Evolutionary conservation across 495 filamentous ascomycete genomes (phyloP).

Genomic region (Clavariopsis aquatica): DNA sequence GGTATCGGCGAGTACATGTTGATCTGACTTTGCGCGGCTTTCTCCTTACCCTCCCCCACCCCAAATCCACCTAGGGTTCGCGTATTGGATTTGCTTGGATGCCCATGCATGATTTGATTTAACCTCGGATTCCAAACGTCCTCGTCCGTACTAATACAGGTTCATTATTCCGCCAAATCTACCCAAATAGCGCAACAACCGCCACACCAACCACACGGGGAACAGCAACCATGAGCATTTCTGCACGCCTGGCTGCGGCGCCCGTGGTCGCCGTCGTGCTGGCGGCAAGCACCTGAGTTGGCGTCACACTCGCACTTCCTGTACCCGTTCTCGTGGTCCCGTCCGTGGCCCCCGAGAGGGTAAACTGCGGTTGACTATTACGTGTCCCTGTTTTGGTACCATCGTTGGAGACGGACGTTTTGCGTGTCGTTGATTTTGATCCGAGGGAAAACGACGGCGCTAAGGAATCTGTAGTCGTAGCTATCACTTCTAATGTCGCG

Average conservation of each 20-base stretch:
- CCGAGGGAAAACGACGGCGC: neutral
- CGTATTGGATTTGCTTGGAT: too few relatives aligned
- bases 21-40: too few relatives aligned
- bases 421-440: neutral
- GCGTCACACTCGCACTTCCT: neutral
- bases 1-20: too few relatives aligned
- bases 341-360: neutral
- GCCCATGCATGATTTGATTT: too few relatives aligned
- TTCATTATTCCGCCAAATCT: too few relatives aligned
- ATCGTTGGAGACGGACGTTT: neutral
- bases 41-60: too few relatives aligned
- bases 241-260: neutral
- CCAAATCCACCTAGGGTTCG: too few relatives aligned
- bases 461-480: neutral
- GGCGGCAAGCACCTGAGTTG: neutral
- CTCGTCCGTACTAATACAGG: too few relatives aligned
- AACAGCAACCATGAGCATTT: neutral
- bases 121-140: too few relatives aligned
- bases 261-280: neutral
- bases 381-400: neutral
- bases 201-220: neutral
- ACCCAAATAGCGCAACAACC: neutral
- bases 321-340: neutral
- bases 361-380: neutral
- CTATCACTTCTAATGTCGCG: neutral